phyloP scores from a whole-genome alignment of 1,284 basidiomycete genomes.

The Xanthoconium separans region DNA sequence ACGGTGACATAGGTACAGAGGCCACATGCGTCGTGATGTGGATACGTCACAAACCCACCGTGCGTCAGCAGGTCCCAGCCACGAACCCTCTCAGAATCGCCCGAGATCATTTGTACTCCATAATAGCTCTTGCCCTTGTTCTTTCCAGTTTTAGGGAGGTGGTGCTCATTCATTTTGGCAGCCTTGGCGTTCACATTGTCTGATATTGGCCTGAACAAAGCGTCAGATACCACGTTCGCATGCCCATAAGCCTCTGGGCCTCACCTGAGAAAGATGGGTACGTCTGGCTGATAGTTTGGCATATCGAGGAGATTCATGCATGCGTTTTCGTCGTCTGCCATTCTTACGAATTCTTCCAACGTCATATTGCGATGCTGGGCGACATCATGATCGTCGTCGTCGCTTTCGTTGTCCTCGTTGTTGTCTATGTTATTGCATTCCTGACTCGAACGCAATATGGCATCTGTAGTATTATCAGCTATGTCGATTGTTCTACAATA shows the following conservation, averaged over 20 bases:
- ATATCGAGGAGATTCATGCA: background rate
- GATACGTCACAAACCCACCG: background rate
- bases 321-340: background rate
- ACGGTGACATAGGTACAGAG: background rate
- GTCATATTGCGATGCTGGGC: too few relatives aligned
- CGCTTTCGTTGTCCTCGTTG: too few relatives aligned
- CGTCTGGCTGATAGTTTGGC: background rate
- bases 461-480: too few relatives aligned
- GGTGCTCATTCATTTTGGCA: background rate
- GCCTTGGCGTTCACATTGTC: background rate
- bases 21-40: background rate
- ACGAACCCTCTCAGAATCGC: background rate
- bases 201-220: background rate
- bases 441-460: too few relatives aligned
- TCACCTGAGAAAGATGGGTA: background rate
- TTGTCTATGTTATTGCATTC: too few relatives aligned
- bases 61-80: background rate
- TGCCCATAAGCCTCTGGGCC: background rate
- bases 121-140: too few relatives aligned
- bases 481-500: too few relatives aligned
- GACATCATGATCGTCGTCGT: too few relatives aligned
- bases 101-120: background rate
- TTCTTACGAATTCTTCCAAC: background rate
- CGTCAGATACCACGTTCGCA: background rate
- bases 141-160: too few relatives aligned